These are phyloP conservation scores for Lipomyces yarrowii DNA, from an alignment of 1,139 yeast species.

Conservation along the genomic window DNA sequence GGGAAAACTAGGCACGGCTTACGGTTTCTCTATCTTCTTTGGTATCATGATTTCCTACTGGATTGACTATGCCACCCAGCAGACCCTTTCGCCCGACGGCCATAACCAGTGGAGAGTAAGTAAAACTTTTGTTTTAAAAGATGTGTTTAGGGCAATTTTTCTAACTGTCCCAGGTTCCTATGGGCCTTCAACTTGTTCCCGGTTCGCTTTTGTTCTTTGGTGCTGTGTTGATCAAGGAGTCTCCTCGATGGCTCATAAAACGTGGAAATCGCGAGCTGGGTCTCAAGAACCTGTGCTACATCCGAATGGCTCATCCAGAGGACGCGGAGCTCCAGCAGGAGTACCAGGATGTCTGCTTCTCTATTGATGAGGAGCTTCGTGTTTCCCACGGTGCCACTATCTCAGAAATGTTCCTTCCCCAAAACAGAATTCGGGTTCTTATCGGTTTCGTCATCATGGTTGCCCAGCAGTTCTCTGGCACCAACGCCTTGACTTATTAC, in stretches of 20 bases:
- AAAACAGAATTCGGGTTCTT: constrained; percentile 46
- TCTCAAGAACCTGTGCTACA: constrained; percentile 57
- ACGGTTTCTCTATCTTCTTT: constrained; percentile 59
- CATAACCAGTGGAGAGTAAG: constrained; percentile 36
- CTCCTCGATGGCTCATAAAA: constrained; percentile 71
- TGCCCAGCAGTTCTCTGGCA: constrained; percentile 39
- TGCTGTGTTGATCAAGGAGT: constrained; percentile 63
- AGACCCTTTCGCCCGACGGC: constrained; percentile 50
- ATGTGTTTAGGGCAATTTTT: constrained; percentile 41
- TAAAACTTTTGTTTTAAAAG: constrained; percentile 18
- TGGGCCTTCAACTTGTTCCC: constrained; percentile 49
- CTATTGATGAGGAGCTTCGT: constrained; percentile 49
- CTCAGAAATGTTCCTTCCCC: constrained; percentile 44
- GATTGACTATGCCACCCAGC: constrained; percentile 38
- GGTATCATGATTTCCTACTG: constrained; percentile 51
- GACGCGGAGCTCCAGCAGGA: constrained; percentile 48
- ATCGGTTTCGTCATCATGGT: constrained; percentile 33
- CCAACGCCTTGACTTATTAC: constrained; percentile 39
- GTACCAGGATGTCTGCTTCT: constrained; percentile 48
- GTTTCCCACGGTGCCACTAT: constrained; percentile 39
- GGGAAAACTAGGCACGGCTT: constrained; percentile 60
- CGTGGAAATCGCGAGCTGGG: constrained; percentile 84
- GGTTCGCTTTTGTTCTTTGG: constrained; percentile 51
- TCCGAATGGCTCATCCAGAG: constrained; percentile 59
- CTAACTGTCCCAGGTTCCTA: constrained; percentile 50